Base-by-base conservation (phyloP, 768 basidiomycete genomes). In the Neoboletus brunneissimus region DNA sequence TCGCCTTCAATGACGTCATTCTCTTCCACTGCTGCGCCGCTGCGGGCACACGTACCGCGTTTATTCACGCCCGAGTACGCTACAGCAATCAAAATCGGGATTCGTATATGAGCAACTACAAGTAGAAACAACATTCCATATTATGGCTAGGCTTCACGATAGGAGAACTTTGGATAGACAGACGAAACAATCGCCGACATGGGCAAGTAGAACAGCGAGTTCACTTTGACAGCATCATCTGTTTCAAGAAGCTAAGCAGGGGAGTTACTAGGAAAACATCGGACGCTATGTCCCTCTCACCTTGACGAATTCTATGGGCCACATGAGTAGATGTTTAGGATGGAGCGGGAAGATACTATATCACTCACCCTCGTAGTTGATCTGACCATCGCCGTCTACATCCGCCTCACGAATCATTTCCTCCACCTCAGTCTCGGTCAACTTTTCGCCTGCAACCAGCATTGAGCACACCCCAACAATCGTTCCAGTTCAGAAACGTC, bases 391-490 rank as follows among this genome's bases (percentile, higher is more conserved):
- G 50, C 94, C 94, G 67, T 97, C 92, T 49, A 92, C 81, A 70
- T 97, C 94, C 54, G 94, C 94, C 76, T 97, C 94, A 53, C 93
- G 86, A 70, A 97, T 97, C 94, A 97, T 95, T 79, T 95, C 94
- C 58, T 92, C 89, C 60, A 95, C 92, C 74, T 96, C 94, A 9
- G 68, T 79, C 61, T 94, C 92, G 13, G 89, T 81, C 55, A 94
- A 77, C 73, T 93, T 94, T 79, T 95, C 93, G 55, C 91, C 89
- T 85, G 67, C 60, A 61, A 34, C 22, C 7, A 45, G 10, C 54
- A 47, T 55, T 60, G 22, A 63, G 48, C 49, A 56, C 34, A 7
- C 27, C 5, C 49, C 29, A 13, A 29, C 23, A 16, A 22, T 47
- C 43, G 15, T 16, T 18, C 16, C 13, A 12, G 35, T 10, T 10